Evolutionary conservation across 164 flowering plant species (phyloP).

Genomic region (Chimonanthus salicifolius): DNA sequence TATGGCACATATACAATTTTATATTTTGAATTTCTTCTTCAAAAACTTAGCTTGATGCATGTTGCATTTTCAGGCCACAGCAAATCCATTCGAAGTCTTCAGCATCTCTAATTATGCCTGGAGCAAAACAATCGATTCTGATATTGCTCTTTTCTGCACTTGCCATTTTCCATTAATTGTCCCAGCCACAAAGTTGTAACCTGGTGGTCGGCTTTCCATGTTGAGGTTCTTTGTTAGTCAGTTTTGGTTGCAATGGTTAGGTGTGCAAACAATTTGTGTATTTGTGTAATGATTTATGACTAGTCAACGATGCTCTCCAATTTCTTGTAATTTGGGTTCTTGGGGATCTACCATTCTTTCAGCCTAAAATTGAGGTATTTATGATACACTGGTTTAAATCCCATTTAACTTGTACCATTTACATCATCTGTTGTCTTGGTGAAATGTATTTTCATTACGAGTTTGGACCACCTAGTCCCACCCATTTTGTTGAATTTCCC

Average conservation of each 20-base stretch:
- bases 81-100: conserved; percentile 26
- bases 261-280: conserved; percentile 3
- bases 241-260: conserved; percentile 1
- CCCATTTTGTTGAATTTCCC: neutral
- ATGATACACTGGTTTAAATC: conserved; percentile 4
- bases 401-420: neutral
- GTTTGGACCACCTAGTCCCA: neutral
- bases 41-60: neutral
- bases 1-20: neutral
- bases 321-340: conserved; percentile 8
- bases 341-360: conserved; percentile 3
- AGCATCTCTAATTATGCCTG: conserved; percentile 23
- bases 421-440: neutral
- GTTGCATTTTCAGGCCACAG: conserved; percentile 39
- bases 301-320: conserved; percentile 1
- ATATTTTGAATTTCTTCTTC: neutral
- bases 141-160: conserved; percentile 5
- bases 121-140: neutral
- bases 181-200: neutral
- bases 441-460: neutral
- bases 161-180: conserved; percentile 1
- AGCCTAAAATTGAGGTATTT: neutral
- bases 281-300: neutral
- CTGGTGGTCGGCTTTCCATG: conserved; percentile 1
- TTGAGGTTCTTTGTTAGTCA: neutral